Conservation (phyloP, 2,329 filamentous ascomycete species). For the Neodidymelliopsis sp. region DNA sequence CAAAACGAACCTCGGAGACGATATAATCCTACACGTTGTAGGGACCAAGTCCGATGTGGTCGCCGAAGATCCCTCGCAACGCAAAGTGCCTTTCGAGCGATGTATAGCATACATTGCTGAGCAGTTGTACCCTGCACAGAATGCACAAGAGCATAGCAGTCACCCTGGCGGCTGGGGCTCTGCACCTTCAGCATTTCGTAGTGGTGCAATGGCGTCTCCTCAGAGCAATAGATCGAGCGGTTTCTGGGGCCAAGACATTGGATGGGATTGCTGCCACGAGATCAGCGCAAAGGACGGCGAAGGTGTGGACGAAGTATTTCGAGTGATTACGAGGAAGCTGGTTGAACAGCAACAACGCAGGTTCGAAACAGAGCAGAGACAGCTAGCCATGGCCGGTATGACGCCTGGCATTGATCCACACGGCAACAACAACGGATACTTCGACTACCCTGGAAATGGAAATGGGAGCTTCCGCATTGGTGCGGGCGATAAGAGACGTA, state of each 20-base stretch:
- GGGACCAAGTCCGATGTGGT: constrained; percentile 84
- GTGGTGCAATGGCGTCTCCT: constrained; percentile 54
- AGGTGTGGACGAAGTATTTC: constrained; percentile 95
- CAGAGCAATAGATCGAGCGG: constrained; percentile 67
- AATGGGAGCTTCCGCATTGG: constrained; percentile 68
- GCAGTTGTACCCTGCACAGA: constrained; percentile 78
- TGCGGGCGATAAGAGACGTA: constrained; percentile 67
- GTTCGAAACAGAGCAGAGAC: constrained; percentile 58
- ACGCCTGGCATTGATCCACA: constrained; percentile 53
- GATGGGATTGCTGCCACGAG: constrained; percentile 98
- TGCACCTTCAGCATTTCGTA: constrained; percentile 48
- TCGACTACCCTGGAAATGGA: constrained; percentile 57
- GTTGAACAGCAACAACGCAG: constrained; percentile 73
- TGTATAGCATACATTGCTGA: constrained; percentile 97
- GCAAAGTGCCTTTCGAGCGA: constrained; percentile 90
- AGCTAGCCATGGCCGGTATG: constrained; percentile 52
- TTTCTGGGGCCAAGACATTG: constrained; percentile 90
- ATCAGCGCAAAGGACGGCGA: constrained; percentile 93
- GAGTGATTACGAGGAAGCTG: constrained; percentile 84
- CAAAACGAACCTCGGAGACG: constrained; percentile 75
- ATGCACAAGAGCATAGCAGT: constrained; percentile 25
- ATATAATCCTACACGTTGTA: constrained; percentile 91
- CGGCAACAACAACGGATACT: constrained; percentile 53
- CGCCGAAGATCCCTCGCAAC: constrained; percentile 76
- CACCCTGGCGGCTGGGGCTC: constrained; percentile 37